phyloP scores from a whole-genome alignment of 768 basidiomycete genomes.

The Austroboletus eburneus region DNA sequence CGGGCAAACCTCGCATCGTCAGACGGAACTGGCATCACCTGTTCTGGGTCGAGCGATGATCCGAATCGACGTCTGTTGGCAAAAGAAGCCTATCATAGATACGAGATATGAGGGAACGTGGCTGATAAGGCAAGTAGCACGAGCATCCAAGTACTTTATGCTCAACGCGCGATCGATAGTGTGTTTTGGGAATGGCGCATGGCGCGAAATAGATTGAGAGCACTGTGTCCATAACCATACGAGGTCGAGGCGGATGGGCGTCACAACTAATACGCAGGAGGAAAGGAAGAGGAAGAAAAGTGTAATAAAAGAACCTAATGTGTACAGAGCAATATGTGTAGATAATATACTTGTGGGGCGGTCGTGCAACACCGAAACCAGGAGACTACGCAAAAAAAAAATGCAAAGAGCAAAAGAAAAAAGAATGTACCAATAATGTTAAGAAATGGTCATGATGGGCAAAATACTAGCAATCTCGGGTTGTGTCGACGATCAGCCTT shows the following conservation, averaged over 20 bases:
- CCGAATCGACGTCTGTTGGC: not conserved
- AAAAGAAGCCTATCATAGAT: not conserved
- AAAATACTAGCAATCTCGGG: not conserved
- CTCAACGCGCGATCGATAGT: too few species aligned
- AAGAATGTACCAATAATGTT: slow-evolving; percentile 19
- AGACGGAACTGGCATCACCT: too few species aligned
- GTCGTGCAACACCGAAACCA: not conserved
- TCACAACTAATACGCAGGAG: too few species aligned
- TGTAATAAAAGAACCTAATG: slow-evolving; percentile 14
- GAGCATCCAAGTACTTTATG: too few species aligned
- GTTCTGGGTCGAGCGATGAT: not conserved
- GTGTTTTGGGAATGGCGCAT: too few species aligned
- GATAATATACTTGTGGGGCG: slow-evolving; percentile 12
- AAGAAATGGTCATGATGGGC: not conserved
- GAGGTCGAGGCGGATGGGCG: not conserved
- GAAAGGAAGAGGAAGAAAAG: not conserved
- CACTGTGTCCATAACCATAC: too few species aligned
- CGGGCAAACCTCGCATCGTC: too few species aligned
- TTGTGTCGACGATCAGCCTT: slow-evolving; percentile 23
- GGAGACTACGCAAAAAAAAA: not conserved
- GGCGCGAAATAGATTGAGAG: too few species aligned
- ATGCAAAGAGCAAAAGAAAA: not conserved
- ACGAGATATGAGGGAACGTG: too few species aligned
- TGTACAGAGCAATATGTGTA: slow-evolving; percentile 9
- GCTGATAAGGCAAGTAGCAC: too few species aligned